Evolutionary conservation across 768 basidiomycete species (phyloP).

Genomic region (Rhodosporidiobolus sp.): DNA sequence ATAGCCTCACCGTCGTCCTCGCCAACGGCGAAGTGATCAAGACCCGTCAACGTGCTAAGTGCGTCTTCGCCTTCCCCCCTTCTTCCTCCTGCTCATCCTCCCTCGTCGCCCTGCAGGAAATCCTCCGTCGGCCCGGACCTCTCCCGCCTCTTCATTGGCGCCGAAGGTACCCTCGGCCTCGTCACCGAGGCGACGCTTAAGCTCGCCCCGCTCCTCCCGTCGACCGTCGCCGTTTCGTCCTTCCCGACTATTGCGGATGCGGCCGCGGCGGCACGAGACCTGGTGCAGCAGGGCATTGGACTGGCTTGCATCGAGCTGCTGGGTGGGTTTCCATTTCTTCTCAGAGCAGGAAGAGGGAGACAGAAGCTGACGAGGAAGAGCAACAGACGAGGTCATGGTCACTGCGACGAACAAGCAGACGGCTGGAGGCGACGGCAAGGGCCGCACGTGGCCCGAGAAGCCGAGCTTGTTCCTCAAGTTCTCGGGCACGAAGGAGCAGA

Average conservation of each 20-base stretch:
- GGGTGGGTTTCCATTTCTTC: not conserved
- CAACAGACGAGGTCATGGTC: constrained; percentile 56
- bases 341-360: no score
- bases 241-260: constrained; percentile 78
- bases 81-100: constrained; percentile 67
- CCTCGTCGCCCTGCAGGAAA: constrained; percentile 54
- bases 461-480: constrained; percentile 84
- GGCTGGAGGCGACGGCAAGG: constrained; percentile 1
- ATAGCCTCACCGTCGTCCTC: constrained; percentile 61
- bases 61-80: not conserved
- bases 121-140: constrained; percentile 80
- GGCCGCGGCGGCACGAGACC: constrained; percentile 77
- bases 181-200: constrained; percentile 87
- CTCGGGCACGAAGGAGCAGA: constrained; percentile 68
- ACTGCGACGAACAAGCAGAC: constrained; percentile 27
- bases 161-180: constrained; percentile 72
- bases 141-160: constrained; percentile 42
- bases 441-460: constrained; percentile 35
- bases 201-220: constrained; percentile 73
- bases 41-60: constrained; percentile 59
- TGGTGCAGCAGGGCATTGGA: constrained; percentile 67
- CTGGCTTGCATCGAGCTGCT: constrained; percentile 83
- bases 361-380: not conserved
- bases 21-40: constrained; percentile 89
- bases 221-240: constrained; percentile 80